Evolutionary conservation across 176 grass and related monocot species (phyloP), one percentile per base, ranked within the genome.

Genomic region (Tillandsia fasciculata): DNA sequence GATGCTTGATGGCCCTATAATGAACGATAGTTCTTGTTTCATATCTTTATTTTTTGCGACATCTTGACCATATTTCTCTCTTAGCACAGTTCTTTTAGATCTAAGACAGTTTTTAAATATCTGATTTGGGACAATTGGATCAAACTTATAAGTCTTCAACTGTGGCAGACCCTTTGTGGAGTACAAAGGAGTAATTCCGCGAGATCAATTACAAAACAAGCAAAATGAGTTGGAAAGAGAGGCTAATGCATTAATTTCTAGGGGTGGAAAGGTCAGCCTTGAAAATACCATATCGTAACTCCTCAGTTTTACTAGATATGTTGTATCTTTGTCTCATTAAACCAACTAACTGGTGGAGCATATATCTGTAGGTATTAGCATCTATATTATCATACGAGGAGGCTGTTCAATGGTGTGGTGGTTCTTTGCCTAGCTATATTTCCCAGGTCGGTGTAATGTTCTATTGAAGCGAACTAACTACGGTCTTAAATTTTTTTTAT

Each of bases 361-460:
- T 20, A 59, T 17, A 17, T 24, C 10, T 79, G 64, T 72, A 97
- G 89, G 86, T 92, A 13, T 81, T 81, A 63, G 86, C 77, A 73
- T 83, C 79, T 73, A 61, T 97, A 75, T 85, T 92, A 74, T 70
- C 86, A 52, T 97, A 92, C 8, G 86, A 97, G 6, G 86, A 87
- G 61, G 89, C 86, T 67, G 77, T 79, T 63, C 59, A 85, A 64
- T 81, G 80, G 71, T 97, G 93, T 66, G 93, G 89, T 53, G 86
- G 86, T 50, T 54, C 64, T 85, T 76, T 97, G 66, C 93, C 93
- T 75, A 87, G 48, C 79, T 97, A 97, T 61, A 97, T 97, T 74
- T 72, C 83, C 18, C 64, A 82, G 84, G 93, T 92, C 81, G 71
- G 67, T 74, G 63, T 23, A 51, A 11, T n/a, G 70, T 12, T 53